Evolutionary conservation across 2,329 filamentous ascomycete species (phyloP).

Genomic region (Ophiostoma perfectum): DNA sequence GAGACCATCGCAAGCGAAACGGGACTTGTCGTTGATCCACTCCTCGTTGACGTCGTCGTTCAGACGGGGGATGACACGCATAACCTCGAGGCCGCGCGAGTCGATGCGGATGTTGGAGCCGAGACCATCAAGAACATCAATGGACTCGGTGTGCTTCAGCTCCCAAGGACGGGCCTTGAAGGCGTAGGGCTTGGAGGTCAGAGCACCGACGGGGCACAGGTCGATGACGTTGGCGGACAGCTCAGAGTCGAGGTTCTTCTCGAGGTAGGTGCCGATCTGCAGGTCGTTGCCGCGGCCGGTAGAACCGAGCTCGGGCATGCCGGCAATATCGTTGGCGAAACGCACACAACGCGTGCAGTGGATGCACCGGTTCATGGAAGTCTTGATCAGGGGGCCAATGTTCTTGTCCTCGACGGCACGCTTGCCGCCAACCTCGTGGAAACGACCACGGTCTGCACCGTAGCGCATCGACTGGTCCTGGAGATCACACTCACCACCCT

Average conservation of each 20-base stretch:
- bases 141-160: conserved; percentile 88
- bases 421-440: conserved; percentile 94
- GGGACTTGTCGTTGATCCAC: conserved; percentile 98
- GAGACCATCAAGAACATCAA: conserved; percentile 87
- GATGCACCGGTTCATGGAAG: conserved; percentile 99
- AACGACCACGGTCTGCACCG: conserved; percentile 88
- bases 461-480: conserved; percentile 99
- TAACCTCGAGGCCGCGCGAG: conserved; percentile 87
- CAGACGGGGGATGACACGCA: conserved; percentile 85
- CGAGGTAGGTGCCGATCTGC: conserved; percentile 96
- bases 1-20: conserved; percentile 92
- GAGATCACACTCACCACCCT: conserved; percentile 97
- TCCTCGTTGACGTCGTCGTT: conserved; percentile 99
- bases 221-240: conserved; percentile 97
- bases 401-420: conserved; percentile 99
- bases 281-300: conserved; percentile 94
- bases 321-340: conserved; percentile 95
- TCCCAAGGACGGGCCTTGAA: conserved; percentile 98
- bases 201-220: conserved; percentile 91
- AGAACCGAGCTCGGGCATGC: conserved; percentile 90
- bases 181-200: conserved; percentile 95
- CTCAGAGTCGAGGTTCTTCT: conserved; percentile 88
- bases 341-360: conserved; percentile 97
- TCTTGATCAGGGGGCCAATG: conserved; percentile 96
- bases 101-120: conserved; percentile 95